A percentile compares a stretch with the other conserved stretches of the same genome.
Conservation (phyloP, 2,329 filamentous ascomycete species). For the Alternaria dauci region DNA sequence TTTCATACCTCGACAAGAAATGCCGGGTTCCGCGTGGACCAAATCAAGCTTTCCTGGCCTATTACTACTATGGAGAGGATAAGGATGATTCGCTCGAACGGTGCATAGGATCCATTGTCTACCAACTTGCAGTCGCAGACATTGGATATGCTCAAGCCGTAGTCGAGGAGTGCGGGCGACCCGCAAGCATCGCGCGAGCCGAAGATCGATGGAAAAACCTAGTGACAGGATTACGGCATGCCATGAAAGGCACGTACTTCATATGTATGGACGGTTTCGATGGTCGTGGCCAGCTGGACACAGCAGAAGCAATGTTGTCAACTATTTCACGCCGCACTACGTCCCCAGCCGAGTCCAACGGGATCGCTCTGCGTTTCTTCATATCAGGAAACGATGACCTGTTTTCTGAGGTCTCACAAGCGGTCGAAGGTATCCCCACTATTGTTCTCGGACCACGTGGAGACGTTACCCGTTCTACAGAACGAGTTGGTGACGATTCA, state of each 20-base stretch:
- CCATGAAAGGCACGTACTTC: conserved; percentile 25
- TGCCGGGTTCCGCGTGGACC: not conserved
- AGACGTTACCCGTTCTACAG: not conserved
- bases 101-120: conserved; percentile 25
- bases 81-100: conserved; percentile 22
- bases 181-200: conserved; percentile 8
- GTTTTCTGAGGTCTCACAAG: not conserved
- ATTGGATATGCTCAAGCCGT: conserved; percentile 20
- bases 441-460: not conserved
- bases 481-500: not conserved
- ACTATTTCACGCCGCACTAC: not conserved
- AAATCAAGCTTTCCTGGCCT: conserved; percentile 13
- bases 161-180: not conserved
- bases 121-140: conserved; percentile 19
- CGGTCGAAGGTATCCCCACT: not conserved
- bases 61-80: conserved; percentile 28
- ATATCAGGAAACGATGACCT: not conserved
- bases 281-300: conserved; percentile 1
- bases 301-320: not conserved
- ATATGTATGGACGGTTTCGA: conserved; percentile 24
- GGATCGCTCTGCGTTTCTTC: not conserved
- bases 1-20: conserved; percentile 6
- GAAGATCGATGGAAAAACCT: conserved; percentile 16
- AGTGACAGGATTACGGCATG: not conserved
- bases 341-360: not conserved